These are phyloP conservation scores for Fraxinus paxiana DNA, from an alignment of 305 asterid genomes.

Conservation along the genomic window DNA sequence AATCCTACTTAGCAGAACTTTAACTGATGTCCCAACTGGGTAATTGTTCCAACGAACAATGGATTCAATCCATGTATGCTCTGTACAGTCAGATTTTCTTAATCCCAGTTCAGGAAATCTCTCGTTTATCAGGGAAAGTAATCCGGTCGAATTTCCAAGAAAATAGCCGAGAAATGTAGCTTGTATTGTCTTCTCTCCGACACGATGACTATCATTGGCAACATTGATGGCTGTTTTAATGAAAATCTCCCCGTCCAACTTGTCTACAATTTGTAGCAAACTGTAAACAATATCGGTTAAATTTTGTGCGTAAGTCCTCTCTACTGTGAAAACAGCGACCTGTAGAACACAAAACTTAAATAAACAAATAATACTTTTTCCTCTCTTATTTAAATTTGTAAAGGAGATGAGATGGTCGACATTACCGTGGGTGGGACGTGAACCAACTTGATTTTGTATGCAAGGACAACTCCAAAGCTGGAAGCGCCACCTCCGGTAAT, in stretches of 20 bases:
- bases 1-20: conserved; percentile 17
- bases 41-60: conserved; percentile 11
- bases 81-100: conserved; percentile 16
- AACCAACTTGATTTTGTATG: conserved; percentile 30
- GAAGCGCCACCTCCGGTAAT: conserved; percentile 43
- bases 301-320: conserved; percentile 19
- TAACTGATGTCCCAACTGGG: conserved; percentile 10
- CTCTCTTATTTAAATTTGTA: not conserved
- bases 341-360: not conserved
- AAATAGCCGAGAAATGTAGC: conserved; percentile 8
- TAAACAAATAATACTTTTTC: not conserved
- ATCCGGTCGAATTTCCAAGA: conserved; percentile 16
- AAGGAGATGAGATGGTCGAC: not conserved
- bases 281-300: conserved; percentile 15
- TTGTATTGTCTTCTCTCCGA: not conserved
- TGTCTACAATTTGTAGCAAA: conserved; percentile 21
- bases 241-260: conserved; percentile 20
- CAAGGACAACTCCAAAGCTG: conserved; percentile 37
- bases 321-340: conserved; percentile 24
- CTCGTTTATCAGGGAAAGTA: conserved; percentile 18
- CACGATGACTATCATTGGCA: not conserved
- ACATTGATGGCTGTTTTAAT: conserved; percentile 26
- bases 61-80: conserved; percentile 29
- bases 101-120: conserved; percentile 27
- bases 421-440: conserved; percentile 21